Conservation (phyloP, 108 stramenopile species). For the Asterionellopsis glacialis region DNA sequence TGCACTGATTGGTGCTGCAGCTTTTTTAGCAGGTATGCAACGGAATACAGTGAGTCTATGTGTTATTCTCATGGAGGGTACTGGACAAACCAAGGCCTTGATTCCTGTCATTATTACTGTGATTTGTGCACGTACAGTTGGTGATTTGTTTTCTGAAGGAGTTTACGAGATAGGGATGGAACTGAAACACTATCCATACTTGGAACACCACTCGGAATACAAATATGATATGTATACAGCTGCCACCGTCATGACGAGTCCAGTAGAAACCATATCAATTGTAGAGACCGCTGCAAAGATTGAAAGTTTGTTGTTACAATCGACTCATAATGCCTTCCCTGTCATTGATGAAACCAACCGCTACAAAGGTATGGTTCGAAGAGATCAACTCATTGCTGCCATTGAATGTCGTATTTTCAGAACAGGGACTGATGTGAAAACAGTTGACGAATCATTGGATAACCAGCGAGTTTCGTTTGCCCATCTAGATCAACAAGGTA, state of each 20-base stretch:
- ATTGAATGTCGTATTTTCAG: background rate
- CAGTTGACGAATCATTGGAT: background rate
- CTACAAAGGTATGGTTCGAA: background rate
- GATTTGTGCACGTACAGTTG: background rate
- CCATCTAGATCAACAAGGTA: background rate
- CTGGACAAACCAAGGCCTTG: background rate
- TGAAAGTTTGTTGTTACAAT: background rate
- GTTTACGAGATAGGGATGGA: background rate
- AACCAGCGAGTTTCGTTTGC: background rate
- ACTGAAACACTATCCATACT: background rate
- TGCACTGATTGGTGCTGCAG: background rate
- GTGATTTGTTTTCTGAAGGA: background rate
- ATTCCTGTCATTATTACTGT: constrained; percentile 1
- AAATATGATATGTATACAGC: background rate
- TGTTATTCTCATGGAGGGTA: background rate
- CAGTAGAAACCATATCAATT: background rate
- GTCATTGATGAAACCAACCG: background rate
- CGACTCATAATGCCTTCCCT: background rate
- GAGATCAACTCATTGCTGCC: background rate
- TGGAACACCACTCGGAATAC: background rate
- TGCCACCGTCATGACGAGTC: background rate
- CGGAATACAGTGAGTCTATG: background rate
- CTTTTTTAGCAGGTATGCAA: background rate
- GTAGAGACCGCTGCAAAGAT: background rate
- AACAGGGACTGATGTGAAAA: no score